Percentiles rank a stretch among this genome's conserved stretches.
These are phyloP conservation scores for Nemania sp. DNA, from an alignment of 2,329 filamentous ascomycete species.

Conservation along the genomic window DNA sequence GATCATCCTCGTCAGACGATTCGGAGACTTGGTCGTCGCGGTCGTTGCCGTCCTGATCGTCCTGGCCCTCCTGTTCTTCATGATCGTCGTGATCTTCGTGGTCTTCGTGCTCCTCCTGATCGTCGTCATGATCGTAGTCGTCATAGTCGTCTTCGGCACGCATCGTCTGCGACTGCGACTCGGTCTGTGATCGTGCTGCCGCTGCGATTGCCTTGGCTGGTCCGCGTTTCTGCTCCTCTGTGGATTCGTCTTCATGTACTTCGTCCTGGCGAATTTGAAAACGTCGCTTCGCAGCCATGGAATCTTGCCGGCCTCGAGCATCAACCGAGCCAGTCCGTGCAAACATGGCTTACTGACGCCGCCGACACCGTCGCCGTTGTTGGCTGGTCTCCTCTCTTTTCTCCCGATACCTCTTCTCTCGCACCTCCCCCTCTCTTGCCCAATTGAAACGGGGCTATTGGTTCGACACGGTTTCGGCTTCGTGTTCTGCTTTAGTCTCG, in stretches of 20 bases:
- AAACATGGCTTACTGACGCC: conserved; percentile 15
- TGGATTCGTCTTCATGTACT: background rate
- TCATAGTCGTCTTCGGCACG: conserved; percentile 39
- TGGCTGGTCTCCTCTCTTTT: too few relatives aligned
- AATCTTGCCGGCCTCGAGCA: conserved; percentile 34
- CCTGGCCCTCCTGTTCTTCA: conserved; percentile 44
- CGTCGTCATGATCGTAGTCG: conserved; percentile 34
- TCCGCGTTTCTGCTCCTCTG: conserved; percentile 6
- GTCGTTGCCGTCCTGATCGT: conserved; percentile 40
- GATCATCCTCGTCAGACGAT: conserved; percentile 61
- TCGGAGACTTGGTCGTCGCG: conserved; percentile 50
- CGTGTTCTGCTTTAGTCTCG: too few relatives aligned
- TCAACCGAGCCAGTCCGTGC: conserved; percentile 20
- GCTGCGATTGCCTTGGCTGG: conserved; percentile 29
- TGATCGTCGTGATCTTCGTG: conserved; percentile 39
- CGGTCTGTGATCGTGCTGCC: conserved; percentile 33
- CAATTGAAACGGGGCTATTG: too few relatives aligned
- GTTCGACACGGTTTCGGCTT: too few relatives aligned
- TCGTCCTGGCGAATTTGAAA: conserved; percentile 45
- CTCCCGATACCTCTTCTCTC: too few relatives aligned
- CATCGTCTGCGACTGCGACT: conserved; percentile 31
- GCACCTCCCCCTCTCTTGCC: too few relatives aligned
- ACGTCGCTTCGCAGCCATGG: conserved; percentile 35
- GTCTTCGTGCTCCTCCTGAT: conserved; percentile 42
- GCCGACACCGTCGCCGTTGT: too few relatives aligned